Base-by-base conservation (phyloP, 768 basidiomycete species). In the Tulasnella calospora region DNA sequence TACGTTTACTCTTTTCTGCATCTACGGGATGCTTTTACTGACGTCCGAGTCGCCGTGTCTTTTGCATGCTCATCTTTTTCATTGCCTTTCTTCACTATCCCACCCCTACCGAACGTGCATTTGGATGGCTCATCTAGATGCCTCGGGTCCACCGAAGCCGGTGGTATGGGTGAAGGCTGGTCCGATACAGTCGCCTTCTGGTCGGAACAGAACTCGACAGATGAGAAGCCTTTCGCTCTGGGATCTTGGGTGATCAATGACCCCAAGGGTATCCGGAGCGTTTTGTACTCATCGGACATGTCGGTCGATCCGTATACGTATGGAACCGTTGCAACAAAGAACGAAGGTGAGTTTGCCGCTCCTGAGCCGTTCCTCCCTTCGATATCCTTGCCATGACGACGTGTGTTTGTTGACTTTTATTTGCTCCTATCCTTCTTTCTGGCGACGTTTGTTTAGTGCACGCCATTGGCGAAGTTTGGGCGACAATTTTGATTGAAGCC, bases 161-260 rank as follows among this genome's bases (percentile, higher is more conserved):
- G 89, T 30, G 91, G 91, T 19, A 87, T 92, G 87, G 91, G 90
- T 55, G 91, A 92, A 83, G 90, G 89, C 19, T 92, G 90, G 90
- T 88, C 88, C 5, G 90, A 90, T 83, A 79, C 77, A 27, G 46
- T 83, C 41, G 79, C 79, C 19, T 75, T 77, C 40, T 79, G 84
- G 83, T 84, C 83, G 9, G 84, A 87, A 74, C 78, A 75, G 30
- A 76, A 70, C 4, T 61, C 36, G 6, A 40, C 40, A 27, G 51
- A 46, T 19, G 46, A 72, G n/a, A 41, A 41, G 2, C 70, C 73
- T 55, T 80, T 74, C 75, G 51, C 44, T 13, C 19, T 80, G 23
- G 76, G 71, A 27, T 6, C 0, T 19, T 55, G 47, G n/a, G 51
- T 91, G 35, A 86, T 84, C 79, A 86, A 89, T 82, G 83, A 85